Conservation (phyloP, 179 eudicot genomes). For the Amaranthus tricolor region DNA sequence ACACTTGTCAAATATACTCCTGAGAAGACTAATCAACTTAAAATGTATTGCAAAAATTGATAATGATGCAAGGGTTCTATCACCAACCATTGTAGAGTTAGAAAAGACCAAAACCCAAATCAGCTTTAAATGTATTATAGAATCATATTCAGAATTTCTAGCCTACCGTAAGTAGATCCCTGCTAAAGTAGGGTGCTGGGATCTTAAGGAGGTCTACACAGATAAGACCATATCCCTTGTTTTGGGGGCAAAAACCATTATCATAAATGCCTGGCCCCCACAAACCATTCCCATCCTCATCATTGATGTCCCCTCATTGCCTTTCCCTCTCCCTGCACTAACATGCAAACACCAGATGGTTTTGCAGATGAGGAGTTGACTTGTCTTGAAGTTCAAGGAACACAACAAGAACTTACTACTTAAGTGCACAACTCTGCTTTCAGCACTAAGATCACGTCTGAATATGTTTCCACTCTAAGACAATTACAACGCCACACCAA, state of each 20-base stretch:
- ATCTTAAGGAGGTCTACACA: not conserved
- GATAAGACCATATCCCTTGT: not conserved
- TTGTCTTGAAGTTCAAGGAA: not conserved
- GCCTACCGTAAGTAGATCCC: not conserved
- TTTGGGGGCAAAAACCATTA: not conserved
- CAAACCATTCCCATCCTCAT: not conserved
- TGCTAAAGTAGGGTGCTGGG: not conserved
- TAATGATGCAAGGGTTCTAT: not conserved
- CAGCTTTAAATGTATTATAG: not conserved
- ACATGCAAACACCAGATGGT: not conserved
- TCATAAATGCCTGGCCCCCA: not conserved
- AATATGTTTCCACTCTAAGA: not conserved
- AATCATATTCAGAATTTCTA: not conserved
- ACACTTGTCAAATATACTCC: too few species aligned
- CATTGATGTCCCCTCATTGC: not conserved
- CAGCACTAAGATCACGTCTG: not conserved
- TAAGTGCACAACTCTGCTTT: slow-evolving; percentile 1
- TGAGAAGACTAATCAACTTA: too few species aligned
- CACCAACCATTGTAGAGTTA: not conserved
- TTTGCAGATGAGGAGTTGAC: not conserved
- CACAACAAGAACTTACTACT: not conserved
- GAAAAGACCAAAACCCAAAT: too few species aligned
- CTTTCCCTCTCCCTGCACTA: not conserved
- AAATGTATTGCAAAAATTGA: too few species aligned
- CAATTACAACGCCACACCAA: not conserved